These are phyloP conservation scores for Sergeia podlipaevii DNA, from an alignment of 208 protist species.

Conservation along the genomic window DNA sequence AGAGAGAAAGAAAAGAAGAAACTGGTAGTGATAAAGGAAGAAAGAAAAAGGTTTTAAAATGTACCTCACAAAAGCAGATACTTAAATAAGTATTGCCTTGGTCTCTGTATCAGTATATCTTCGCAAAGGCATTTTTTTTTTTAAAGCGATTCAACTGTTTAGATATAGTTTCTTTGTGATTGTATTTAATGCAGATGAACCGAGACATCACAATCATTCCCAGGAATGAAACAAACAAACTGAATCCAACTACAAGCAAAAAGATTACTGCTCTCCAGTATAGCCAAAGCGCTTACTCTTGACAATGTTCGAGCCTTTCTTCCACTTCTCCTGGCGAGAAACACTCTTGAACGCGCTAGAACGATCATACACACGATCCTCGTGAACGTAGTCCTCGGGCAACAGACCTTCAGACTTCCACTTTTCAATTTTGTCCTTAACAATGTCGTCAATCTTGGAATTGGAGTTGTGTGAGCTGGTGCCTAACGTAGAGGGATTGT, in stretches of 20 bases:
- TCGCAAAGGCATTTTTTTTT: no score
- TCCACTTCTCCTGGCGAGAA: conserved; percentile 80
- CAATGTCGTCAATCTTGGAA: conserved; percentile 86
- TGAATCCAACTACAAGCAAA: neutral
- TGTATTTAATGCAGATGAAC: no score
- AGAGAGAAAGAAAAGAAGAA: no score
- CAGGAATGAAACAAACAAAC: neutral
- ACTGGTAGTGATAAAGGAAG: no score
- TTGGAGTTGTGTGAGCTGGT: conserved; percentile 51
- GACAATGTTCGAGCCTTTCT: conserved; percentile 64
- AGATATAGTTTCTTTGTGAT: no score
- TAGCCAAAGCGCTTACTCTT: conserved; percentile 83
- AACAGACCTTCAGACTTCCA: conserved; percentile 88
- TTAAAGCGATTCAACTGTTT: no score
- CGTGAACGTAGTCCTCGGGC: conserved; percentile 86
- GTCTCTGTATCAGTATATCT: no score
- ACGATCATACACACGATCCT: conserved; percentile 81
- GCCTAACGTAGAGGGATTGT: conserved; percentile 65
- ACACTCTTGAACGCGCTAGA: conserved; percentile 78
- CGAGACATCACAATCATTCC: no score
- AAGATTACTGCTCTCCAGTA: conserved; percentile 53
- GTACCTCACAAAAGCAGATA: no score
- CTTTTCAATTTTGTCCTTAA: conserved; percentile 90
- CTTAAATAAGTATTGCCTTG: no score
- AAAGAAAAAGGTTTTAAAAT: no score